Base-by-base conservation (phyloP, 106 monocot species). In the Triglochin maritima region DNA sequence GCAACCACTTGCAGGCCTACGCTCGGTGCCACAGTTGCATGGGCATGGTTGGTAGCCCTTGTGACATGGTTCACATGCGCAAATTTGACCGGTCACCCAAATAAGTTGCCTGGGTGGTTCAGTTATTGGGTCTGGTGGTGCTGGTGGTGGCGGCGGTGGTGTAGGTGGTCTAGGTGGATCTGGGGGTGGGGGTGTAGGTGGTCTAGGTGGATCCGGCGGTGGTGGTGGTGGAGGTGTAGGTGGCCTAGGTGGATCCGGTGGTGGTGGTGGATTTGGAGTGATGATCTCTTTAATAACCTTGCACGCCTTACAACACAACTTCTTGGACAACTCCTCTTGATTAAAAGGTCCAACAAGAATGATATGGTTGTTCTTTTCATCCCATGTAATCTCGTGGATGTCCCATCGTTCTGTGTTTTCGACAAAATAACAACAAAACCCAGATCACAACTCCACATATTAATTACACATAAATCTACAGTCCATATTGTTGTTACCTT, bases 291-390 rank as follows among this genome's bases (percentile, higher is more conserved):
- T 66, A 67, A 74, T 74, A 67, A 50, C 16, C 74, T 16, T 67
- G 58, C 74, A 49, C 50, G 74, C 66, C 59, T 65, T 64, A 17
- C 65, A 57, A 53, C 65, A 57, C 17, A 65, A 57, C 57, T 61
- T 62, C 53, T 46, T 62, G 6, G 12, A 44, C 6, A 72, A 63
- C 72, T 52, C 54, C 29, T 46, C 52, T 3, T 51, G 62, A 54
- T 63, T 50, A 63, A 72, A 72, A 0, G 72, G 72, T 44, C 72
- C 72, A 10, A 44, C 61, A 3, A 72, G 63, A 9, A 51, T 72
- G 47, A 72, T 47, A 14, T 52, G 53, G 63, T 55, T 44, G 62
- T 54, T 63, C 72, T 72, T 72, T 52, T 72, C 63, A 45, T 72
- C 72, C 47, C 47, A 63, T 4, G 52, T 44, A 52, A 61, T 54